Evolutionary conservation across 2,329 filamentous ascomycete species (phyloP).

Genomic region (Colletotrichum liaoningense): DNA sequence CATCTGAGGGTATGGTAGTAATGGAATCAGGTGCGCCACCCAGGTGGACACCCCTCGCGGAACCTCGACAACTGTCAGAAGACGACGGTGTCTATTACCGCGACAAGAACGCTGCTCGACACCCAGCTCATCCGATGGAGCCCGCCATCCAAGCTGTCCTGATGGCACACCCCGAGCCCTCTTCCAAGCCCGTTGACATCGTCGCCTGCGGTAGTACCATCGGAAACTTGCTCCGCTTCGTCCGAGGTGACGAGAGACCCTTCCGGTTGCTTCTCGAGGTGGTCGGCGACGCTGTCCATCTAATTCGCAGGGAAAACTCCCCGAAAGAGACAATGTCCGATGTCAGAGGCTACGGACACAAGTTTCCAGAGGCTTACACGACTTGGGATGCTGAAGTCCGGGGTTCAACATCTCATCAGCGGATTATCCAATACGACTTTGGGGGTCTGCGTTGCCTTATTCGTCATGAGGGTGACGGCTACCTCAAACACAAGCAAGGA

Average conservation of each 20-base stretch:
- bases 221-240: conserved; percentile 70
- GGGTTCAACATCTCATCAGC: conserved; percentile 70
- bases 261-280: conserved; percentile 71
- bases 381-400: conserved; percentile 67
- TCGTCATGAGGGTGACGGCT: conserved; percentile 70
- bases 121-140: conserved; percentile 61
- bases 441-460: conserved; percentile 62
- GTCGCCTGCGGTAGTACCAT: conserved; percentile 71
- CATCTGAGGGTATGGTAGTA: not conserved
- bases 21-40: conserved; percentile 58
- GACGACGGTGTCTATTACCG: conserved; percentile 64
- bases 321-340: conserved; percentile 66
- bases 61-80: conserved; percentile 47
- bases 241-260: conserved; percentile 52
- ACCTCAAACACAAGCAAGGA: conserved; percentile 44
- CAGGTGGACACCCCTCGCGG: conserved; percentile 57
- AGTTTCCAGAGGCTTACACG: conserved; percentile 75
- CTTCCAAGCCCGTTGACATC: conserved; percentile 58
- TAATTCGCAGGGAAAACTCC: conserved; percentile 71
- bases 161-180: conserved; percentile 47
- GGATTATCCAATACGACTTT: conserved; percentile 69
- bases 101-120: conserved; percentile 64
- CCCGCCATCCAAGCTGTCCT: conserved; percentile 55
- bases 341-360: conserved; percentile 72
- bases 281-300: conserved; percentile 68